Evolutionary conservation across 805 yeast genomes (phyloP), one percentile per base, ranked within the genome.

Genomic region (Maudiozyma turicensis): DNA sequence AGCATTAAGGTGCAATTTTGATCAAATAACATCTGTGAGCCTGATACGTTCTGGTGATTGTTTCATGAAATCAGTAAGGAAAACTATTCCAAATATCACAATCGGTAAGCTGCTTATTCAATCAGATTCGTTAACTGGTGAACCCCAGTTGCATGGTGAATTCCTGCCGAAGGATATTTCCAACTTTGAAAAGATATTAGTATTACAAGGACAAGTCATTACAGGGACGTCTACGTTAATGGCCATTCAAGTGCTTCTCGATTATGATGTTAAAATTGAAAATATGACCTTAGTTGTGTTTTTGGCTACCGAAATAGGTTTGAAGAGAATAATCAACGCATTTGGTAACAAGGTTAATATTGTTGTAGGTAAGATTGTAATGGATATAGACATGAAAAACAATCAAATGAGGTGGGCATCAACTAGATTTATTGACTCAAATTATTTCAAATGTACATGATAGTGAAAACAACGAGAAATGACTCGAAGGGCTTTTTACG

Each of bases 141-240:
- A 91, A 67, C 98, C 99, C 1, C 90, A 84, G 61, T 72, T 93
- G 51, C 96, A 90, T 64, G 80, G 82, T n/a, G 84, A 84, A 54
- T 76, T 79, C 28, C 66, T 91, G 38, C 96, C 97, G 0, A 55
- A 55, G 0, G 58, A 58, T 8, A 57, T 71, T 13, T 50, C 53
- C 0, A 30, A 44, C 1, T 63, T 54, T 32, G 58, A 58, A 34
- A 78, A 76, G 52, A 79, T 87, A 1, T 66, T 91, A 8, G 66
- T 91, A 45, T 78, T 87, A 59, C 97, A 91, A 61, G 87, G 95
- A 0, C 96, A 91, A 63, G 73, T 88, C 45, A 82, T 87, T 33
- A 82, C 95, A 32, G 99, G 98, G 2, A 95, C 96, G 0, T 95
- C 95, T 0, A 82, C 90, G 1, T 84, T 88, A 41, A 93, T 91